phyloP scores from a whole-genome alignment of 2,329 filamentous ascomycete species.

The Didymella lethalis region DNA sequence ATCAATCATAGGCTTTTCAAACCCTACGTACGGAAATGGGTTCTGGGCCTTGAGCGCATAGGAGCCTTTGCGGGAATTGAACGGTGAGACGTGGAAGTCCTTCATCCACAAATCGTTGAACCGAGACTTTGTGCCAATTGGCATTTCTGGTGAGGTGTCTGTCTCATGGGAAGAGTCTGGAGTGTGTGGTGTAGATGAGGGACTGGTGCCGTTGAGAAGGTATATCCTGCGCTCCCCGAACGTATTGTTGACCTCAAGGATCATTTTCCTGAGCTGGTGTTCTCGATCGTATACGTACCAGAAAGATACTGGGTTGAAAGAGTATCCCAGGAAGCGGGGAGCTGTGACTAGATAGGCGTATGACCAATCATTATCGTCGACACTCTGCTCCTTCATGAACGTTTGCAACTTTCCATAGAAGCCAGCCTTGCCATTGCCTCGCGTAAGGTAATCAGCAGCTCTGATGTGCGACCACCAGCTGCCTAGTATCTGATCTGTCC shows the following conservation, averaged over 20 bases:
- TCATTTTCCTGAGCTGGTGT: conserved; percentile 67
- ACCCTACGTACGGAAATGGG: conserved; percentile 49
- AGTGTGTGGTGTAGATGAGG: conserved; percentile 40
- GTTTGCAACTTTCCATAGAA: conserved; percentile 69
- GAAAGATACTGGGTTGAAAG: conserved; percentile 79
- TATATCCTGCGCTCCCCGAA: conserved; percentile 77
- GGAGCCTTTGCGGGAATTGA: conserved; percentile 65
- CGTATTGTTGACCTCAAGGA: conserved; percentile 79
- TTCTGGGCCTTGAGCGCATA: conserved; percentile 58
- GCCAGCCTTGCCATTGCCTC: conserved; percentile 61
- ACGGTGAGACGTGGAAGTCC: conserved; percentile 79
- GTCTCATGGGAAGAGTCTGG: conserved; percentile 21
- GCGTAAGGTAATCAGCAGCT: conserved; percentile 67
- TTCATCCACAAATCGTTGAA: conserved; percentile 68
- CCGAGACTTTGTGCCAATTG: conserved; percentile 26
- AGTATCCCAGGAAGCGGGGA: conserved; percentile 72
- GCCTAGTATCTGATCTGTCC: conserved; percentile 41
- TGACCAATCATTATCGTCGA: conserved; percentile 68
- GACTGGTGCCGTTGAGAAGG: conserved; percentile 57
- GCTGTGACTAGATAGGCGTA: conserved; percentile 76
- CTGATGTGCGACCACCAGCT: conserved; percentile 67
- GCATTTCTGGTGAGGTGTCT: conserved; percentile 9
- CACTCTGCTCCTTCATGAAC: conserved; percentile 65
- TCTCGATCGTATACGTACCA: conserved; percentile 76
- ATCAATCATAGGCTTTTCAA: conserved; percentile 57